Percentiles rank a stretch among this genome's conserved stretches.
phyloP scores from a whole-genome alignment of 2,329 filamentous ascomycete genomes.

The Simplicillium sp. region DNA sequence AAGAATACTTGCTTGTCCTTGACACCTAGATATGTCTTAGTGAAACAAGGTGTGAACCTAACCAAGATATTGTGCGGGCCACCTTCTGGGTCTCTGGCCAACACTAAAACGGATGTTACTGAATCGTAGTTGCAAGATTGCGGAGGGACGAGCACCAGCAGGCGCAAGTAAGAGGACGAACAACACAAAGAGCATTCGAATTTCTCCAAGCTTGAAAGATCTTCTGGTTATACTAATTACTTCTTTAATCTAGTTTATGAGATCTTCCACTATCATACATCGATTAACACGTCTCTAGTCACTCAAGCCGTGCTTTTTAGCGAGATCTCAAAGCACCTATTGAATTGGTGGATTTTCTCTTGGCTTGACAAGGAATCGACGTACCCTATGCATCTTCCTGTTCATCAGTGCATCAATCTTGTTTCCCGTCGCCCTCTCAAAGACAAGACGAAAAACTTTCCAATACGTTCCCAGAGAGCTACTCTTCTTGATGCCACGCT shows the following conservation, averaged over 20 bases:
- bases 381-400: conserved; percentile 9
- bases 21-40: conserved; percentile 14
- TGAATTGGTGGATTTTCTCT: neutral
- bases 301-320: conserved; percentile 11
- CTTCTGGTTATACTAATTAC: conserved; percentile 16
- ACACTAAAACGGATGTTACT: conserved; percentile 7
- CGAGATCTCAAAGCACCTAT: conserved; percentile 13
- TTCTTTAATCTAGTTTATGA: conserved; percentile 13
- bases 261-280: conserved; percentile 14
- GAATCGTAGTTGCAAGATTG: conserved; percentile 10
- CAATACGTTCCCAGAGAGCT: conserved; percentile 16
- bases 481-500: conserved; percentile 8
- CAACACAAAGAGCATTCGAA: conserved; percentile 11
- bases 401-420: conserved; percentile 11
- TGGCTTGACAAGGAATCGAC: neutral
- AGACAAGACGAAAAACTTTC: conserved; percentile 17
- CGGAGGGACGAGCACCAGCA: conserved; percentile 7
- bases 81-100: conserved; percentile 9
- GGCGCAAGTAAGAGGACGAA: conserved; percentile 14
- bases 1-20: conserved; percentile 10
- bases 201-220: conserved; percentile 13
- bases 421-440: conserved; percentile 10
- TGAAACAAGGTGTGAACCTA: conserved; percentile 12
- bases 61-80: conserved; percentile 8
- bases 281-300: conserved; percentile 12